Evolutionary conservation across 2,329 filamentous ascomycete species (phyloP).

Genomic region (Endothia cerciana): DNA sequence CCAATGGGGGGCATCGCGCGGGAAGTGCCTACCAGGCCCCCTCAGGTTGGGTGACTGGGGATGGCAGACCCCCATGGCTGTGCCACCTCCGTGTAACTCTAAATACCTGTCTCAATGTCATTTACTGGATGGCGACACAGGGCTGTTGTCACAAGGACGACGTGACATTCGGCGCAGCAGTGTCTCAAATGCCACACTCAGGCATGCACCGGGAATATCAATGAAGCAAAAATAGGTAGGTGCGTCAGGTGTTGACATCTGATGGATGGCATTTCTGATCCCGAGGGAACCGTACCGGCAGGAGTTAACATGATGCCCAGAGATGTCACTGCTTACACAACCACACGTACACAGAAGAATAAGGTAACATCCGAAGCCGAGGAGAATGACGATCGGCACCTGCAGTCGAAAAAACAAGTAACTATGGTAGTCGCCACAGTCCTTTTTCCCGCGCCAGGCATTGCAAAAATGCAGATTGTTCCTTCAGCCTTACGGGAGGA

Average conservation of each 20-base stretch:
- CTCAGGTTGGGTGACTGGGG: neutral
- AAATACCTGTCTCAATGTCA: slow-evolving; percentile 1
- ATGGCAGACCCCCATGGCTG: slow-evolving; percentile 1
- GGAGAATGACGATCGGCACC: slow-evolving; percentile 11
- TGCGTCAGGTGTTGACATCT: neutral
- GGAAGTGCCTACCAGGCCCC: neutral
- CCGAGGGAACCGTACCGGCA: neutral
- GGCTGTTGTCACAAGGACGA: neutral
- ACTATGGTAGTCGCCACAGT: neutral
- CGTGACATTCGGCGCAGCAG: slow-evolving; percentile 1
- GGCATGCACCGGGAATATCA: neutral
- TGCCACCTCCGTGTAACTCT: slow-evolving; percentile 7
- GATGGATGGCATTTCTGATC: neutral
- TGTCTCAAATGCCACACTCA: slow-evolving; percentile 4
- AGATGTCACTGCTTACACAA: slow-evolving; percentile 5
- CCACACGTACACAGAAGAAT: neutral
- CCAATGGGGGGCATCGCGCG: neutral
- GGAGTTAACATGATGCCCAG: neutral
- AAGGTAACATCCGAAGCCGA: neutral
- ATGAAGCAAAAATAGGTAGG: neutral
- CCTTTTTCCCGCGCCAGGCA: neutral
- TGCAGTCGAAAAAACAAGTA: slow-evolving; percentile 2
- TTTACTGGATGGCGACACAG: neutral
- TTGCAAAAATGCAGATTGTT: neutral
- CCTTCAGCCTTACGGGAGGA: slow-evolving; percentile 17